These are phyloP conservation scores for Rauvolfia tetraphylla DNA, from an alignment of 257 asterid species.

Conservation along the genomic window DNA sequence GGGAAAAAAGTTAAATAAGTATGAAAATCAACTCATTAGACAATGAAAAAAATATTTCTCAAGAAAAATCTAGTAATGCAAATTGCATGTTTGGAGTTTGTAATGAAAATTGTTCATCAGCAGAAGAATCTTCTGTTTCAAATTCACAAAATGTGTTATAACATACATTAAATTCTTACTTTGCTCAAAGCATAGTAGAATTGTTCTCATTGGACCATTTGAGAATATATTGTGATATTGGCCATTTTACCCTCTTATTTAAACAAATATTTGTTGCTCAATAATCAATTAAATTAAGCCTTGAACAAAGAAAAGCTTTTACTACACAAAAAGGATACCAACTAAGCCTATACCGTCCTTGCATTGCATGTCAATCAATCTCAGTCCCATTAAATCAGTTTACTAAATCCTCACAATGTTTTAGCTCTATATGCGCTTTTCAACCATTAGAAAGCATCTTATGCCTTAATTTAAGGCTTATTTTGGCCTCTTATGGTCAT, in stretches of 20 bases:
- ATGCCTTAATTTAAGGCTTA: constrained; percentile 5
- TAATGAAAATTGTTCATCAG: too few species aligned
- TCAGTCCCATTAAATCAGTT: not conserved
- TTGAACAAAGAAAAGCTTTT: not conserved
- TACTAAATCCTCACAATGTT: not conserved
- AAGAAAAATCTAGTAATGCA: too few species aligned
- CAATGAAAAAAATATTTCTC: too few species aligned
- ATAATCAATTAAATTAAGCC: not conserved
- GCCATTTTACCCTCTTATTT: not conserved
- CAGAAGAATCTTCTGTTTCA: too few species aligned
- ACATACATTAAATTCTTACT: too few species aligned
- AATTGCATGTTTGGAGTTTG: too few species aligned
- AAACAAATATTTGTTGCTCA: not conserved
- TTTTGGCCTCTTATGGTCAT: not conserved
- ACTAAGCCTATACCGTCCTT: not conserved
- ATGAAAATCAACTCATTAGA: too few species aligned
- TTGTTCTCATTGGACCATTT: not conserved
- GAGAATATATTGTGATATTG: not conserved
- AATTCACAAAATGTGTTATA: too few species aligned
- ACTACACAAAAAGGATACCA: too few species aligned
- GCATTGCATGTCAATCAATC: not conserved
- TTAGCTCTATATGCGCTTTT: not conserved
- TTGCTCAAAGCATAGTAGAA: too few species aligned
- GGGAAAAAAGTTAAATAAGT: too few species aligned
- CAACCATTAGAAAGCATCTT: not conserved